Evolutionary conservation across 1,284 basidiomycete genomes (phyloP).

Genomic region (Flammula alnicola): DNA sequence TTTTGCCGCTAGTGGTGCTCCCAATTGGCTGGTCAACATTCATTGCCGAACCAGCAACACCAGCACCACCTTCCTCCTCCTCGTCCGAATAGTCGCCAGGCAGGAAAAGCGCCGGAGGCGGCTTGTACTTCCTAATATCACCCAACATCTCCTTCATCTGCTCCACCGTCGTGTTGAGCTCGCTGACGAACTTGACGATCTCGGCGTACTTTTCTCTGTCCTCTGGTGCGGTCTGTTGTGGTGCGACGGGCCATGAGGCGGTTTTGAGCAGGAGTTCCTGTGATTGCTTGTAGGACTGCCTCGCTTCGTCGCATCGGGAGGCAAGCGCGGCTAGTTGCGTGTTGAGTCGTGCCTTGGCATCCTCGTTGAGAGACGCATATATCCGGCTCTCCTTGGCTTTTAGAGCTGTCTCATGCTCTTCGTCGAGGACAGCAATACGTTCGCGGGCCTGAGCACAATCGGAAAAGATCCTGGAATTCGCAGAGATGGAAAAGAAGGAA

Average conservation of each 20-base stretch:
- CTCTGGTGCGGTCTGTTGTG: constrained; percentile 4
- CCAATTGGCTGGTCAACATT: constrained; percentile 9
- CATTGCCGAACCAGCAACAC: constrained; percentile 4
- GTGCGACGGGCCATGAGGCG: constrained; percentile 16
- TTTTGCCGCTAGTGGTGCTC: not conserved
- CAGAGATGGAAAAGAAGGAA: not conserved
- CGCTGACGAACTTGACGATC: constrained; percentile 15
- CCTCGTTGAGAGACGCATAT: constrained; percentile 6
- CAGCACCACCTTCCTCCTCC: constrained; percentile 5
- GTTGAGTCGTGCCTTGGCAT: constrained; percentile 3
- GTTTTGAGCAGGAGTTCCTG: constrained; percentile 6
- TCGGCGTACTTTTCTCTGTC: constrained; percentile 11
- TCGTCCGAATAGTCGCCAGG: constrained; percentile 8
- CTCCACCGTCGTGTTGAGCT: constrained; percentile 15
- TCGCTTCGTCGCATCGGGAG: constrained; percentile 2
- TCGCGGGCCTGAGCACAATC: constrained; percentile 16
- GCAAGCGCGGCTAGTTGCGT: constrained; percentile 6
- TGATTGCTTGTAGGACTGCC: not conserved
- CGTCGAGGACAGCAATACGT: constrained; percentile 6
- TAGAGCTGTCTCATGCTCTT: constrained; percentile 10
- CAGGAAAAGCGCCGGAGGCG: constrained; percentile 5
- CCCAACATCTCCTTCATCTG: constrained; percentile 18
- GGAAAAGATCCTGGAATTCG: constrained; percentile 16
- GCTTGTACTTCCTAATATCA: constrained; percentile 11
- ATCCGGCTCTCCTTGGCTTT: constrained; percentile 7